A percentile compares a stretch with the other conserved stretches of the same genome.
Conservation (phyloP, 441 rosid genomes). For the Populus hybrid region DNA sequence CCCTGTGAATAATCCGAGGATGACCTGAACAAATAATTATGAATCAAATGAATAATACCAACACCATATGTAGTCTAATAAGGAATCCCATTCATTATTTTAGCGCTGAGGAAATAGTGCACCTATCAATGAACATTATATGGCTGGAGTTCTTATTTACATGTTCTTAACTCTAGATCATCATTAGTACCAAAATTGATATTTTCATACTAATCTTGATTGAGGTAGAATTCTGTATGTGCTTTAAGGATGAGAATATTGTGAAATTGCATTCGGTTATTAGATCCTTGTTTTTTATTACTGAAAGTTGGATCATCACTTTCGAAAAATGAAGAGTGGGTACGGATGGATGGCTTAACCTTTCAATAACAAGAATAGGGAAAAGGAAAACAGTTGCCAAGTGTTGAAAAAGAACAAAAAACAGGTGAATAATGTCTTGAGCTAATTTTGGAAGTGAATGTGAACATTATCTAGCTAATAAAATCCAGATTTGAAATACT, state of each 20-base stretch:
- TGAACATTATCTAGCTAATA: background rate
- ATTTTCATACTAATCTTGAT: background rate
- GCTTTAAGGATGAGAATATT: background rate
- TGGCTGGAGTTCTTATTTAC: background rate
- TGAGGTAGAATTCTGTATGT: background rate
- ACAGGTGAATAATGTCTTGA: background rate
- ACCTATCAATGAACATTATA: background rate
- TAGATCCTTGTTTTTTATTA: background rate
- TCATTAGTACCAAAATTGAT: background rate
- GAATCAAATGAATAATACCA: constrained; percentile 5
- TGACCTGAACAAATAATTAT: constrained; percentile 44
- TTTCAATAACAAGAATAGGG: background rate
- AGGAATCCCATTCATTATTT: background rate
- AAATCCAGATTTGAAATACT: constrained; percentile 27
- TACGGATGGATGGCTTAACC: background rate
- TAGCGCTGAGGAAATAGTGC: background rate
- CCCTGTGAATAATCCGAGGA: constrained; percentile 94
- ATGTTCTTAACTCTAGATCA: background rate
- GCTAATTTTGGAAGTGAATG: constrained; percentile 12
- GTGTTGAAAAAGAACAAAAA: background rate
- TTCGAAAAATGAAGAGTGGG: background rate
- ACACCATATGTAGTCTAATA: background rate
- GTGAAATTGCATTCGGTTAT: background rate
- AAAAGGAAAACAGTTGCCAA: background rate
- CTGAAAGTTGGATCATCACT: background rate